A percentile compares a stretch with the other conserved stretches of the same genome.
These are phyloP conservation scores for Fraxinus floribunda DNA, from an alignment of 305 asterid species.

Conservation along the genomic window DNA sequence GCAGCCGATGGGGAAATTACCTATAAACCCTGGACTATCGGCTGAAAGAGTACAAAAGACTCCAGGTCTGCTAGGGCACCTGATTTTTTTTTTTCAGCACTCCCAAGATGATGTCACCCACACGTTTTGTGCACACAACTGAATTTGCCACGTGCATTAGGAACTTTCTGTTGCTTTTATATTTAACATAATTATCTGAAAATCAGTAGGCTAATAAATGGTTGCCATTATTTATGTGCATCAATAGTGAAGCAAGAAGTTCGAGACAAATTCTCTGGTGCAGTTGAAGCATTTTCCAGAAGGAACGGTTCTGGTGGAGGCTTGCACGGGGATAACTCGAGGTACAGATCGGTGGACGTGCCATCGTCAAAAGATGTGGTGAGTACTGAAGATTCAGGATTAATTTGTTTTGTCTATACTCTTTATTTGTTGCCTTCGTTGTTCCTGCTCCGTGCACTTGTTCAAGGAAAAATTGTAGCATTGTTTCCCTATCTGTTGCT, in stretches of 20 bases:
- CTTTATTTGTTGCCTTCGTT: background rate
- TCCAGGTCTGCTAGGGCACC: conserved; percentile 46
- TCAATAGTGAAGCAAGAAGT: conserved; percentile 51
- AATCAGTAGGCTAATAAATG: background rate
- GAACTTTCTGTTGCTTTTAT: background rate
- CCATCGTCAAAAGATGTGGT: conserved; percentile 73
- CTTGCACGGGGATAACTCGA: conserved; percentile 51
- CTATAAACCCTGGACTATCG: conserved; percentile 55
- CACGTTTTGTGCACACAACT: background rate
- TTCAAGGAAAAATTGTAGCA: background rate
- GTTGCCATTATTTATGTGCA: conserved; percentile 4
- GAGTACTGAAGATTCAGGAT: conserved; percentile 13
- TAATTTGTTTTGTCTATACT: background rate
- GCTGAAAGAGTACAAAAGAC: conserved; percentile 53
- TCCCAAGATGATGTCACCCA: background rate
- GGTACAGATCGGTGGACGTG: conserved; percentile 52
- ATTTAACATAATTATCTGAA: background rate
- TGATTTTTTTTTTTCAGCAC: background rate
- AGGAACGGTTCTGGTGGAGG: conserved; percentile 49
- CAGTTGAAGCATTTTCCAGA: conserved; percentile 56
- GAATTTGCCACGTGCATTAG: background rate
- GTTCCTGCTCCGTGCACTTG: background rate
- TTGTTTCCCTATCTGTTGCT: background rate
- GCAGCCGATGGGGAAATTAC: conserved; percentile 57
- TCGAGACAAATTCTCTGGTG: conserved; percentile 55